Evolutionary conservation across 495 filamentous ascomycete species (phyloP).

Genomic region (Lasiosphaeria hispida): DNA sequence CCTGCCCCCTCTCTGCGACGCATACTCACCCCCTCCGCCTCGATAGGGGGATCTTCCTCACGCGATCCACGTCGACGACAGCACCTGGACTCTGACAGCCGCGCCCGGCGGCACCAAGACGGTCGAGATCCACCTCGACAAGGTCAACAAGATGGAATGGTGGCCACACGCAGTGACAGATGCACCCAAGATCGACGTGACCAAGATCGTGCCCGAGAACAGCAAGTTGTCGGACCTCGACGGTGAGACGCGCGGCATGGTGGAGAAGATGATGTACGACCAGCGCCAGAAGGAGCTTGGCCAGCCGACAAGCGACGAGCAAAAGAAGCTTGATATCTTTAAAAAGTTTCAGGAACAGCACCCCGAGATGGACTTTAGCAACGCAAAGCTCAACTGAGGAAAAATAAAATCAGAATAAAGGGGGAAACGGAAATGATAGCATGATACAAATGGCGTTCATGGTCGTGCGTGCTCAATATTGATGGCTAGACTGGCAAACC

Average conservation of each 20-base stretch:
- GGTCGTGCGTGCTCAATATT: no score
- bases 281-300: slow-evolving; percentile 94
- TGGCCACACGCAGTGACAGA: slow-evolving; percentile 86
- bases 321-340: slow-evolving; percentile 87
- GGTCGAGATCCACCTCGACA: slow-evolving; percentile 89
- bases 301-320: slow-evolving; percentile 82
- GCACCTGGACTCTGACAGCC: slow-evolving; percentile 87
- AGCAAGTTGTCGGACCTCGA: slow-evolving; percentile 87
- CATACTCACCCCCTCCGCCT: slow-evolving; percentile 2
- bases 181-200: slow-evolving; percentile 87
- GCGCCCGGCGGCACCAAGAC: slow-evolving; percentile 60
- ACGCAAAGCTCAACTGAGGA: slow-evolving; percentile 65
- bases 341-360: slow-evolving; percentile 79
- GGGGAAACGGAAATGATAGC: neutral
- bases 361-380: slow-evolving; percentile 80
- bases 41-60: slow-evolving; percentile 80
- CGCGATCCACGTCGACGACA: slow-evolving; percentile 76
- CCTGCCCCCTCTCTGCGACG: neutral
- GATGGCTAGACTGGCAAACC: no score
- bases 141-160: slow-evolving; percentile 96
- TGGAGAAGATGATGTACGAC: slow-evolving; percentile 99
- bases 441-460: no score
- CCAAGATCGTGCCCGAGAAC: slow-evolving; percentile 92
- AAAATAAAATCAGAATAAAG: neutral
- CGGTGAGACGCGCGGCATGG: slow-evolving; percentile 93